Evolutionary conservation across 1,284 basidiomycete species (phyloP), one percentile per base, ranked within the genome.

Genomic region (Trichosporon inkin): DNA sequence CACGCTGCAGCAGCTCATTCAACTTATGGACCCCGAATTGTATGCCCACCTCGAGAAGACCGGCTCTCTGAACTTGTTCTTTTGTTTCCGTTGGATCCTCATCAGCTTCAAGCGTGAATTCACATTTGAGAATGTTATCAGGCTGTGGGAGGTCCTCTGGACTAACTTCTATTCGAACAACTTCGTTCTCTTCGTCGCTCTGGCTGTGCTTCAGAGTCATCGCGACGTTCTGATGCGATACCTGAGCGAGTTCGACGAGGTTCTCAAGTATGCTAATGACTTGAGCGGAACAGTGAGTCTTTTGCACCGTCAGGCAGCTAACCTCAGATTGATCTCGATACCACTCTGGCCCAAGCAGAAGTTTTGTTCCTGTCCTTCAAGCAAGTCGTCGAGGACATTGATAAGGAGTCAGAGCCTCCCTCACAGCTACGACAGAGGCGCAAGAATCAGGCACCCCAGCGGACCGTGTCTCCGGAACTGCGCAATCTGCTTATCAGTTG

Each of bases 81-180:
- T 98, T 82, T 96, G 92, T 77, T 99, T 96, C 84, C 85, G 94
- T 83, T 94, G 81, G 74, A 76, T 78, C 28, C 59, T 81, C 55
- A 94, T 95, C 64, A 81, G 87, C 1, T 97, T 96, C 84, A 97
- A 97, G 79, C 88, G 95, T 62, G 95, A 99, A 76, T 97, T 99
- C 76, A 80, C 86, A 2, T 94, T 98, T 76, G 84, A 89, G 36
- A 88, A 95, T 56, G 89, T 98, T 24, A 80, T 94, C 35, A 83
- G 85, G 19, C 79, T 99, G 8, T 99, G 96, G 96, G 96, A 99
- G 77, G 88, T 79, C 57, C 79, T 96, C n/a, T 96, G 91, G 89
- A 93, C 93, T 6, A 86, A 94, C 70, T 89, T 90, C 71, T 92
- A 92, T 78, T 90, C 88, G 73, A 84, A 84, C 35, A 81, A 87